Base-by-base conservation (phyloP, 306 rosid genomes). In the Vigna reflexopilosa region DNA sequence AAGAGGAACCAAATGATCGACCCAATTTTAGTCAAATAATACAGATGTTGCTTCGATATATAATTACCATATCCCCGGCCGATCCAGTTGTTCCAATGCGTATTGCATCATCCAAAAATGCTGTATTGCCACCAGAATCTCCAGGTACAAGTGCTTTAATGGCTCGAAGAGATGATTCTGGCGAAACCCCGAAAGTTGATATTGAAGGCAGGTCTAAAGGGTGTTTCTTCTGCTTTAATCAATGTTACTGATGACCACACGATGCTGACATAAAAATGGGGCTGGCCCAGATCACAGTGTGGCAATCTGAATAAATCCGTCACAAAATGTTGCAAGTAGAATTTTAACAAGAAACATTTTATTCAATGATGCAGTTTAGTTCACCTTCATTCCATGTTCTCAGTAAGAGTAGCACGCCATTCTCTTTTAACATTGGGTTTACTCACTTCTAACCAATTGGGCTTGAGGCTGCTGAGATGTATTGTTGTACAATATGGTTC, bases 141-240 rank as follows among this genome's bases (percentile, higher is more conserved):
- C 98, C 98, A 0, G 96, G 98, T 19, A 93, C 98, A 49, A 89
- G 98, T 83, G 91, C 93, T 22, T 76, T 93, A 72, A 93, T 93
- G 94, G 79, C 86, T 5, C 7, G 77, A 48, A 89, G 89, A 82
- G 73, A 83, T 67, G 90, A 82, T 80, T 80, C 86, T 0, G 85
- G 81, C 40, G 91, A 77, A 66, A 83, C 84, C 59, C 59, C 86
- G 1, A 81, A 75, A 7, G 58, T 32, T 32, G 15, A 47, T 42
- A 36, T 55, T 66, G 93, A 87, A 89, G 94, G 84, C 61, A 82
- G 87, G 24, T 77, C 93, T 48, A 89, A 66, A 78, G 83, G 94
- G 54, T 78, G 85, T 71, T 88, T 91, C 89, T 88, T 85, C 72
- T 89, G 93, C 89, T 91, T 2, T 9, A 42, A 42, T 2, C 47